Percentiles rank a stretch among this genome's conserved stretches.
Conservation (phyloP, 169 alveolate species). For the Perkinsus marinus region DNA sequence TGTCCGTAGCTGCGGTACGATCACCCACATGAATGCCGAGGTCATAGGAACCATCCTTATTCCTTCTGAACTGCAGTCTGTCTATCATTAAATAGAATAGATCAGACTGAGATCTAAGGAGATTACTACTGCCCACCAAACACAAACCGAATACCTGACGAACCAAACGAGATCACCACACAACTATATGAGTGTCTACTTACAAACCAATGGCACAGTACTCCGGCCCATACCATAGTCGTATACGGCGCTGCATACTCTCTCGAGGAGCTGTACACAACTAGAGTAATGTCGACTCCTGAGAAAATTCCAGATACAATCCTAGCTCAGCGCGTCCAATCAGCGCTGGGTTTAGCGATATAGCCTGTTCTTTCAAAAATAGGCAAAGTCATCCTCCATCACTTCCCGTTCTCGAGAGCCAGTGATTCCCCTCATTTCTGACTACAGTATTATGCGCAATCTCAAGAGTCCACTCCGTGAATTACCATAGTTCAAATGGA, state of each 20-base stretch:
- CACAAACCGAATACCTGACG: not conserved
- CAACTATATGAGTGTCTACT: not conserved
- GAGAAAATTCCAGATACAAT: too few species aligned
- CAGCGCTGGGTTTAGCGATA: too few species aligned
- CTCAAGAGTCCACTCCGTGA: too few species aligned
- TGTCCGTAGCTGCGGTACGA: too few species aligned
- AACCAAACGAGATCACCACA: not conserved
- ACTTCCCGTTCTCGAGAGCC: too few species aligned
- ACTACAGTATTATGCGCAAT: too few species aligned
- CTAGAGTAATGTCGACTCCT: not conserved
- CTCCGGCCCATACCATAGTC: not conserved
- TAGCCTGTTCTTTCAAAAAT: too few species aligned
- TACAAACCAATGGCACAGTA: not conserved
- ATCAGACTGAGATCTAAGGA: not conserved
- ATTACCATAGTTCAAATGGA: too few species aligned
- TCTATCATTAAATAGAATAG: not conserved
- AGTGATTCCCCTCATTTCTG: too few species aligned
- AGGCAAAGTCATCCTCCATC: too few species aligned
- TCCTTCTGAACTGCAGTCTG: not conserved
- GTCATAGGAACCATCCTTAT: not conserved
- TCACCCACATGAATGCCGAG: not conserved
- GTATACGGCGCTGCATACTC: not conserved
- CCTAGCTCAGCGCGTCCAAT: too few species aligned
- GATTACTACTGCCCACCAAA: not conserved
- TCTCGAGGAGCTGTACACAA: not conserved